Percentiles rank a stretch among this genome's conserved stretches.
Conservation (phyloP, 495 filamentous ascomycete genomes). For the Daldinia caldariorum region DNA sequence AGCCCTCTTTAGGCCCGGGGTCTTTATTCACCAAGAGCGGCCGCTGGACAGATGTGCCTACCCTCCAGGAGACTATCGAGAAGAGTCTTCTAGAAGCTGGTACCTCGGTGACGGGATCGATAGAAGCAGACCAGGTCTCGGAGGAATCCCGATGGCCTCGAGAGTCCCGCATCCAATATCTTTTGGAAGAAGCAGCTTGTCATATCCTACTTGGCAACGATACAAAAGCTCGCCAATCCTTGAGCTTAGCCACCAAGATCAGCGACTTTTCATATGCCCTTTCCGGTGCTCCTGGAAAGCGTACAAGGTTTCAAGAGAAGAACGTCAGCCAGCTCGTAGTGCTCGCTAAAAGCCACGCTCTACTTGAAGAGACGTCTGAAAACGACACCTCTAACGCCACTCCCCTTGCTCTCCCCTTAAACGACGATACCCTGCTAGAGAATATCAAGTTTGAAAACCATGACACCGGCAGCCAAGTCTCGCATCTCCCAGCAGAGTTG, state of each 20-base stretch:
- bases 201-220: constrained; percentile 89
- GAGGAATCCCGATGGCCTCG: constrained; percentile 44
- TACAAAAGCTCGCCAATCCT: constrained; percentile 73
- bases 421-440: constrained; percentile 94
- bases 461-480: constrained; percentile 50
- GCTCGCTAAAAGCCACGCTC: constrained; percentile 75
- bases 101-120: constrained; percentile 49
- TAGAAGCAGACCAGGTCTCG: constrained; percentile 47
- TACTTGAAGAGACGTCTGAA: constrained; percentile 1
- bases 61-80: constrained; percentile 60
- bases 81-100: constrained; percentile 40
- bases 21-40: constrained; percentile 54
- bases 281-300: constrained; percentile 86
- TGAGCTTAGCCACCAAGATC: constrained; percentile 69
- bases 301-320: constrained; percentile 91
- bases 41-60: constrained; percentile 61
- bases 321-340: constrained; percentile 93
- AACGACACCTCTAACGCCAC: constrained; percentile 36
- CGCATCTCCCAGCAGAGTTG: constrained; percentile 67
- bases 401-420: constrained; percentile 76
- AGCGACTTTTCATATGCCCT: constrained; percentile 83
- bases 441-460: constrained; percentile 77
- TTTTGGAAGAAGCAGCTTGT: constrained; percentile 83
- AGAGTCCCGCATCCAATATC: constrained; percentile 67
- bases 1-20: constrained; percentile 69